phyloP scores from a whole-genome alignment of 495 filamentous ascomycete genomes.

The Penicillium taxi region DNA sequence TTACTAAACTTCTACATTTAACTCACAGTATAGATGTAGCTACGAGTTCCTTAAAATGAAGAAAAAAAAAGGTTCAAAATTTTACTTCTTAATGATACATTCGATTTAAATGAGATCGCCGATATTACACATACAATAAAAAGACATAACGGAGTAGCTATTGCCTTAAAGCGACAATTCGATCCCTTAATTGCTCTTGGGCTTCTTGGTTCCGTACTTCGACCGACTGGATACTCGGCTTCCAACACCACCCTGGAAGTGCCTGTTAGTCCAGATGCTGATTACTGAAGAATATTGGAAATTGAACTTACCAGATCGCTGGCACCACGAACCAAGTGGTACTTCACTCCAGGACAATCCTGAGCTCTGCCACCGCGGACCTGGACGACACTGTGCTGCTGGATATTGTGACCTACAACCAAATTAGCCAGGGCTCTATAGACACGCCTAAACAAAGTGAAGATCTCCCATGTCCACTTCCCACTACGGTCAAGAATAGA shows the following conservation, averaged over 20 bases:
- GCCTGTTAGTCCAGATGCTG: constrained; percentile 3
- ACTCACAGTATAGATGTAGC: background rate
- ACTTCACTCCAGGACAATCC: constrained; percentile 98
- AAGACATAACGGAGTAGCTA: background rate
- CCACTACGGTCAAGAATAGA: no score
- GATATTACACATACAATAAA: constrained; percentile 10
- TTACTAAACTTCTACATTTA: constrained; percentile 5
- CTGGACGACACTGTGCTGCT: constrained; percentile 95
- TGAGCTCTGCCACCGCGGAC: constrained; percentile 84
- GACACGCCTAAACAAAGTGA: no score
- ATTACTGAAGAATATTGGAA: background rate
- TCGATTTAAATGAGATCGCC: constrained; percentile 9
- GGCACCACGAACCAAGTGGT: constrained; percentile 83
- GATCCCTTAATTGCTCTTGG: constrained; percentile 61
- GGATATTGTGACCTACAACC: constrained; percentile 83
- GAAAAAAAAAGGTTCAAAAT: constrained; percentile 1
- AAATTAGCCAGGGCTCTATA: no score
- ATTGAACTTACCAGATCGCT: constrained; percentile 76
- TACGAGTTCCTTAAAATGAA: constrained; percentile 1
- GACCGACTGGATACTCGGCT: constrained; percentile 75
- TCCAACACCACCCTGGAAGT: constrained; percentile 73
- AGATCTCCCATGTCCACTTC: no score
- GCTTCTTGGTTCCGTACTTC: constrained; percentile 99
- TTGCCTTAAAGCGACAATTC: background rate
- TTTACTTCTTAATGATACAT: constrained; percentile 14